Conservation (phyloP, 75 land plant species). For the Azolla pinnata region DNA sequence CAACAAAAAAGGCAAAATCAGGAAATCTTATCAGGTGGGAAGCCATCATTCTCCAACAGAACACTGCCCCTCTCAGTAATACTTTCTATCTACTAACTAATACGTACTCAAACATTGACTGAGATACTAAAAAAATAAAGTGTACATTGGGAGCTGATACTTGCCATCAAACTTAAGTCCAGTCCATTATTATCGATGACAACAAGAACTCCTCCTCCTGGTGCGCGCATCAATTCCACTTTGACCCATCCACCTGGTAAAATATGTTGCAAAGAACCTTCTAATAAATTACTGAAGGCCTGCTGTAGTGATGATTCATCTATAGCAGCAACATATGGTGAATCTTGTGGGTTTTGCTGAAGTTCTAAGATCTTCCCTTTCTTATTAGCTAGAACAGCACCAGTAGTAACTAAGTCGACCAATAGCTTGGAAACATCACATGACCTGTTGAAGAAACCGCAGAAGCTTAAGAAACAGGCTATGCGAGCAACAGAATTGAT, state of each 20-base stretch:
- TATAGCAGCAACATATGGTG: conserved; percentile 49
- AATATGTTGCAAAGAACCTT: conserved; percentile 68
- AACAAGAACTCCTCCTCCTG: conserved; percentile 82
- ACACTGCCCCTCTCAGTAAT: too few species aligned
- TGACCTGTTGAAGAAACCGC: conserved; percentile 54
- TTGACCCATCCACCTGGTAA: conserved; percentile 68
- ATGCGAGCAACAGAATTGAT: too few species aligned
- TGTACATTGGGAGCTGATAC: not conserved
- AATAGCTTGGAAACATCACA: conserved; percentile 66
- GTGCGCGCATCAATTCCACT: conserved; percentile 48
- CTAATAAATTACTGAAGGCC: conserved; percentile 84
- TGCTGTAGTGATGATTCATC: conserved; percentile 66
- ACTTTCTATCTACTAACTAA: too few species aligned
- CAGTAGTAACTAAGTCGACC: conserved; percentile 63
- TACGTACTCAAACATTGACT: not conserved
- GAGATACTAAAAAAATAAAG: conserved; percentile 5
- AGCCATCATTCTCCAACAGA: too few species aligned
- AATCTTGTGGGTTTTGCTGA: conserved; percentile 20
- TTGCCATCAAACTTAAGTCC: conserved; percentile 79
- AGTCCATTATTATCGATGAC: conserved; percentile 87
- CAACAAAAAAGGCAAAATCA: too few species aligned
- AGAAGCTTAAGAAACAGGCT: too few species aligned
- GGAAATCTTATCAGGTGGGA: too few species aligned
- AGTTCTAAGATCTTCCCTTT: conserved; percentile 51
- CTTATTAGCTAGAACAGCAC: conserved; percentile 57